These are phyloP conservation scores for Crithidia fasciculata DNA, from an alignment of 208 protist genomes.

Conservation along the genomic window DNA sequence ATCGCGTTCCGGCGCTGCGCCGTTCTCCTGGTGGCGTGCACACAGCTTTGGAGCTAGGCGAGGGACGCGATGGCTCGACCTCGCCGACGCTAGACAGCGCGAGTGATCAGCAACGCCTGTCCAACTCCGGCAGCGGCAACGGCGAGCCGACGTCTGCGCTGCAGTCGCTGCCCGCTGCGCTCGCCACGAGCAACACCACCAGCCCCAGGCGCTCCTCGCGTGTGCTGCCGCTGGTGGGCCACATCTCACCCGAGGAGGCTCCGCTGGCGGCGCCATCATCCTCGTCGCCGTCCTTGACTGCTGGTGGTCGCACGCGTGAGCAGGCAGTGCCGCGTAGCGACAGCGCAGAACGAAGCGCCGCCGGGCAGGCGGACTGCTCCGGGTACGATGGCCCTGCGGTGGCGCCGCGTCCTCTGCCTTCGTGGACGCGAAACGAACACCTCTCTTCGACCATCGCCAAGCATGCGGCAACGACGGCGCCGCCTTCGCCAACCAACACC, in stretches of 20 bases:
- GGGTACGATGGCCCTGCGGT: not conserved
- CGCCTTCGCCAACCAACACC: not conserved
- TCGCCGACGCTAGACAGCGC: slow-evolving; percentile 24
- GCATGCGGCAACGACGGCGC: slow-evolving; percentile 5
- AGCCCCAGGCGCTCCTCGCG: slow-evolving; percentile 19
- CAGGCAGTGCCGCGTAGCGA: not conserved
- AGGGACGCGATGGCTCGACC: slow-evolving; percentile 11
- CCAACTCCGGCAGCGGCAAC: slow-evolving; percentile 2
- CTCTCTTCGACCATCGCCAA: slow-evolving; percentile 3
- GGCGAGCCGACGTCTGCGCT: not conserved
- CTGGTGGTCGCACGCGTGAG: not conserved
- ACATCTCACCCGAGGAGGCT: slow-evolving; percentile 17
- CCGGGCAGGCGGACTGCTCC: not conserved
- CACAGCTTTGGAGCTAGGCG: not conserved
- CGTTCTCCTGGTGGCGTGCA: slow-evolving; percentile 1
- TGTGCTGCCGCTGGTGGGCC: slow-evolving; percentile 23
- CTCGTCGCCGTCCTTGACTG: not conserved
- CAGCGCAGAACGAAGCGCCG: not conserved
- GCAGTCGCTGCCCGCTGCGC: not conserved
- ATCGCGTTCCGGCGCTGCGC: slow-evolving; percentile 16
- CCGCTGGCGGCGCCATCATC: not conserved
- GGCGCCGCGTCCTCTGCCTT: not conserved
- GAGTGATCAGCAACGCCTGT: slow-evolving; percentile 18
- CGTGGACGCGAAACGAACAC: slow-evolving; percentile 6
- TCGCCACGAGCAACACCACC: not conserved